phyloP scores from a whole-genome alignment of 345 rosid species.

The Hibiscus syriacus region DNA sequence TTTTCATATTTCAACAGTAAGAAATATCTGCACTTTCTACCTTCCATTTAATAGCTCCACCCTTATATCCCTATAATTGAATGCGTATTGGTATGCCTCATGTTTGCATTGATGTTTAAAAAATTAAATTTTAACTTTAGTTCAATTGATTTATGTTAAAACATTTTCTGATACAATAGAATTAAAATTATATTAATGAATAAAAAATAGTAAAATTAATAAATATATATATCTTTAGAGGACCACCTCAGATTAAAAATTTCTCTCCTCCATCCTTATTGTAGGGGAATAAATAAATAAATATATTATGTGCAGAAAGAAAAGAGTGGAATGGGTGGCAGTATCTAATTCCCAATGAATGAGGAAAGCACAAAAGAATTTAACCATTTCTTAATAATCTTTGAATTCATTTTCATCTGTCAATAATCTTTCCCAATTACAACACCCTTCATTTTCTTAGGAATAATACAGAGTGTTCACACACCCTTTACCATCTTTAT shows the following conservation, averaged over 20 bases:
- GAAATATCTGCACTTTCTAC: background rate
- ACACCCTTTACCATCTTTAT: no score
- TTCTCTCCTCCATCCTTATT: constrained; percentile 31
- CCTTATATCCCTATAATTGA: background rate
- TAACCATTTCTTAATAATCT: background rate
- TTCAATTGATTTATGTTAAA: background rate
- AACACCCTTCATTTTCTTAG: no score
- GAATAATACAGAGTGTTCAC: no score
- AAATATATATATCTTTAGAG: constrained; percentile 8
- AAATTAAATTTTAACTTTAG: no score
- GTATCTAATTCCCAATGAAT: constrained; percentile 20
- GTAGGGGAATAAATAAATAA: constrained; percentile 17
- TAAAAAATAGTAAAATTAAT: background rate
- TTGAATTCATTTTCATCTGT: background rate
- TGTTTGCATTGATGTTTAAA: no score
- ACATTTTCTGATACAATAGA: background rate
- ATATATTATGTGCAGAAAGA: background rate
- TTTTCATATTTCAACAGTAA: background rate
- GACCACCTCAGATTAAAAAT: constrained; percentile 21
- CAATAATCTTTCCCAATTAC: background rate
- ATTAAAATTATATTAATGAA: background rate
- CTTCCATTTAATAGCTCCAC: background rate
- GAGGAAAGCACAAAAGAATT: constrained; percentile 18
- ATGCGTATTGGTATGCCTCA: no score
- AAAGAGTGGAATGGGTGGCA: constrained; percentile 4